Conservation (phyloP, 345 rosid species). For the Diplotaxis tenuifolia region DNA sequence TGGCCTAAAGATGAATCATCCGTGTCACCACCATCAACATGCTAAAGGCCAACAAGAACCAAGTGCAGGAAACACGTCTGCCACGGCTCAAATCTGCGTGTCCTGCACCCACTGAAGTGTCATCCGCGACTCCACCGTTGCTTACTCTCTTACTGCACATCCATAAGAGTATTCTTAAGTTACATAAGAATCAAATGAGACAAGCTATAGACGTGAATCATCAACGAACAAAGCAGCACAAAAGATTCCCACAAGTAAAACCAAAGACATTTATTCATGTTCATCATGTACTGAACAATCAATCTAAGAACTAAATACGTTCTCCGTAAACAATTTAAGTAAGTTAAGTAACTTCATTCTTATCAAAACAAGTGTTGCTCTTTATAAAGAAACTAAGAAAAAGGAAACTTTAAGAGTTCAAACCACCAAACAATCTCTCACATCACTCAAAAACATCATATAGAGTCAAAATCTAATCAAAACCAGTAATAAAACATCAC, state of each 20-base stretch:
- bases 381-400: not conserved
- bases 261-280: not conserved
- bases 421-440: not conserved
- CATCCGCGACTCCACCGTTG: conserved; percentile 32
- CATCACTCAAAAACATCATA: not conserved
- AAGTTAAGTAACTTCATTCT: not conserved
- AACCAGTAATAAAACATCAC: not conserved
- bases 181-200: not conserved
- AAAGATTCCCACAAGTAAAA: not conserved
- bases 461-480: not conserved
- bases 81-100: conserved; percentile 21
- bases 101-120: conserved; percentile 20
- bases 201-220: not conserved
- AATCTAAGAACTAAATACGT: too few species aligned
- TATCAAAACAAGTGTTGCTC: conserved; percentile 6
- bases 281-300: not conserved
- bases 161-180: not conserved
- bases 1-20: conserved; percentile 18
- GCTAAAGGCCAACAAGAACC: conserved; percentile 24
- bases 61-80: conserved; percentile 11
- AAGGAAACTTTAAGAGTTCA: not conserved
- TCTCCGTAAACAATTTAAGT: too few species aligned
- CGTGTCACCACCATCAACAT: conserved; percentile 12
- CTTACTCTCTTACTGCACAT: not conserved
- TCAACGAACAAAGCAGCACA: not conserved